phyloP scores from a whole-genome alignment of 2,329 filamentous ascomycete species.

The Aspergillus quadricinctus region DNA sequence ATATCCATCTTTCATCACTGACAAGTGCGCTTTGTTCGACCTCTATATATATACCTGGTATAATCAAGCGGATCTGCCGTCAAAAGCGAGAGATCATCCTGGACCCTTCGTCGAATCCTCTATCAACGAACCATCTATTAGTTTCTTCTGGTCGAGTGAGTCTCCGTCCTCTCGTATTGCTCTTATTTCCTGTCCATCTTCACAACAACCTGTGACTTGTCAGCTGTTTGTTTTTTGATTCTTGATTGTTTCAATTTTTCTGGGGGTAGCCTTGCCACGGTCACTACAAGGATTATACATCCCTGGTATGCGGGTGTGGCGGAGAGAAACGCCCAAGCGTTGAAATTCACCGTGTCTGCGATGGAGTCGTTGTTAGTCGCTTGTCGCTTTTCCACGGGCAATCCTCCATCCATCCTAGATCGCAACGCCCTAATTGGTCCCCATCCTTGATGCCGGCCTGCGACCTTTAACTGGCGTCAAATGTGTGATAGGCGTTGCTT shows the following conservation, averaged over 20 bases:
- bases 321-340: not conserved
- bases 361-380: not conserved
- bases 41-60: not conserved
- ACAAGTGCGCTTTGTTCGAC: not conserved
- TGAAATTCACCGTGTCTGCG: not conserved
- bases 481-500: constrained; percentile 22
- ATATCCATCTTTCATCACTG: not conserved
- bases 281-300: not conserved
- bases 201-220: not conserved
- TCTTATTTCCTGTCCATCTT: not conserved
- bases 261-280: not conserved
- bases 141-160: not conserved
- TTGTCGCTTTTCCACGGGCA: not conserved
- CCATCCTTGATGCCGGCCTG: constrained; percentile 17
- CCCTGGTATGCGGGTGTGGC: not conserved
- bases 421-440: constrained; percentile 20
- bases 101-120: not conserved
- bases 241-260: not conserved
- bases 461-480: constrained; percentile 24
- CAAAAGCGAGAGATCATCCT: not conserved
- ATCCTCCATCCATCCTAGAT: constrained; percentile 4
- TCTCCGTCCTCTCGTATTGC: not conserved
- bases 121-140: not conserved
- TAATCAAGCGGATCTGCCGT: not conserved
- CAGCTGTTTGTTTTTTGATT: not conserved